Conservation (phyloP, 179 eudicot genomes). For the Kewa caespitosa region DNA sequence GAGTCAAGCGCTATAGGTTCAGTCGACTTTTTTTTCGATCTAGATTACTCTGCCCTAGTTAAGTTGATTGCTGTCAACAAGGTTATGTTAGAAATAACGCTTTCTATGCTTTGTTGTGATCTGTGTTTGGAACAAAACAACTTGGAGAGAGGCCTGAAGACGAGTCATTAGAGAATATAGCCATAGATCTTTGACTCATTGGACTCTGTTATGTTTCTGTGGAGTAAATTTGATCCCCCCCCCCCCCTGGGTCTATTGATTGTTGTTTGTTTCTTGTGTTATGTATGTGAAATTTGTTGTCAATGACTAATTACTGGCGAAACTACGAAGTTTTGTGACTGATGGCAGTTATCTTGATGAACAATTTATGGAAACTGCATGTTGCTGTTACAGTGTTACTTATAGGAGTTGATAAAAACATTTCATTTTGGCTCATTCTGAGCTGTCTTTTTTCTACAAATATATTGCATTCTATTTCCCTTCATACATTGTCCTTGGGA, state of each 20-base stretch:
- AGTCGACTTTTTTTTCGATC: background rate
- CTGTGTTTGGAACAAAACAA: no score
- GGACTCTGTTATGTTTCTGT: no score
- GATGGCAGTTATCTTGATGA: background rate
- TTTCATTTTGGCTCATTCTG: background rate
- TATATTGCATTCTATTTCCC: background rate
- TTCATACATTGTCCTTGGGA: background rate
- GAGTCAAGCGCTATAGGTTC: no score
- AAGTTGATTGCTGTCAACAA: background rate
- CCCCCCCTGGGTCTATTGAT: background rate
- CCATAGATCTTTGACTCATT: background rate
- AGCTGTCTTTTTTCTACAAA: background rate
- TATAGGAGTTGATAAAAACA: background rate
- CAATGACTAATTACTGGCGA: background rate
- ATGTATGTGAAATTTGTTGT: background rate
- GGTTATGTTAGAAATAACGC: background rate
- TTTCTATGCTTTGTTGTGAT: background rate
- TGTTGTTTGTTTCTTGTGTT: background rate
- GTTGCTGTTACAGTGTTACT: background rate
- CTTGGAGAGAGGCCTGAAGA: no score
- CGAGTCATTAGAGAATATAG: background rate
- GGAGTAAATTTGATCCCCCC: no score
- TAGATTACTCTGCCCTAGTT: background rate
- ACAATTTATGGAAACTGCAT: background rate
- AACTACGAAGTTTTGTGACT: background rate